Conservation (phyloP, 768 basidiomycete species). For the Kwoniella dejecticola region DNA sequence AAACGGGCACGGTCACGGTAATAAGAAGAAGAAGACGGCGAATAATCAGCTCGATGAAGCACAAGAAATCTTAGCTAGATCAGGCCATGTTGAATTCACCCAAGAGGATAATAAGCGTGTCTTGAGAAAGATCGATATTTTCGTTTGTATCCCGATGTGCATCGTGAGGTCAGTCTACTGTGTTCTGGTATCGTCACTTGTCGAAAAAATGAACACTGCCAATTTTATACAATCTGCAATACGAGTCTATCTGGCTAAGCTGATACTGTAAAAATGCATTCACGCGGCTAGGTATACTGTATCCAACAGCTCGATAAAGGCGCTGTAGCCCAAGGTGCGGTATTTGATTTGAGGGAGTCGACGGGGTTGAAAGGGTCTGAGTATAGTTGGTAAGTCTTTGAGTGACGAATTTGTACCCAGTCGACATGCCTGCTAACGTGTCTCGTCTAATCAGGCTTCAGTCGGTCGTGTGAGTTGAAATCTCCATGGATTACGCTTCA, state of each 20-base stretch:
- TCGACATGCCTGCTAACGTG: not conserved
- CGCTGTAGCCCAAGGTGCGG: constrained; percentile 61
- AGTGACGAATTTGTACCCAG: not conserved
- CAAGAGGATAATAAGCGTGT: constrained; percentile 35
- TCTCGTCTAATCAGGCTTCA: constrained; percentile 50
- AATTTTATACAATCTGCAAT: too few relatives aligned
- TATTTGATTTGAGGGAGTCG: constrained; percentile 58
- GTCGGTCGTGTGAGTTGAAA: constrained; percentile 47
- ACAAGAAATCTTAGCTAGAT: constrained; percentile 11
- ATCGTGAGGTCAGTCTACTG: constrained; percentile 7
- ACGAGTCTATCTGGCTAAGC: not conserved
- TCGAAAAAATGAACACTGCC: too few relatives aligned
- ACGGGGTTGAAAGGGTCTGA: constrained; percentile 55
- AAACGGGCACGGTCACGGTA: too few relatives aligned
- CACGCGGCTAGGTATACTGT: constrained; percentile 10
- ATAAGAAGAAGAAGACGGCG: constrained; percentile 5
- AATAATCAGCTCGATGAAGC: constrained; percentile 29
- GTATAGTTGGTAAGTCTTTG: constrained; percentile 59
- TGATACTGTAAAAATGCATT: not conserved
- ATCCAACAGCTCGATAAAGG: constrained; percentile 54
- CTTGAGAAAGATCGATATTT: constrained; percentile 37
- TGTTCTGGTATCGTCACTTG: too few relatives aligned
- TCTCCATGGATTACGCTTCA: not conserved
- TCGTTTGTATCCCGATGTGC: constrained; percentile 31
- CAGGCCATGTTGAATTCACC: constrained; percentile 26